phyloP scores from a whole-genome alignment of 202 grass and related monocot genomes.

The Tripidium arundinaceum region DNA sequence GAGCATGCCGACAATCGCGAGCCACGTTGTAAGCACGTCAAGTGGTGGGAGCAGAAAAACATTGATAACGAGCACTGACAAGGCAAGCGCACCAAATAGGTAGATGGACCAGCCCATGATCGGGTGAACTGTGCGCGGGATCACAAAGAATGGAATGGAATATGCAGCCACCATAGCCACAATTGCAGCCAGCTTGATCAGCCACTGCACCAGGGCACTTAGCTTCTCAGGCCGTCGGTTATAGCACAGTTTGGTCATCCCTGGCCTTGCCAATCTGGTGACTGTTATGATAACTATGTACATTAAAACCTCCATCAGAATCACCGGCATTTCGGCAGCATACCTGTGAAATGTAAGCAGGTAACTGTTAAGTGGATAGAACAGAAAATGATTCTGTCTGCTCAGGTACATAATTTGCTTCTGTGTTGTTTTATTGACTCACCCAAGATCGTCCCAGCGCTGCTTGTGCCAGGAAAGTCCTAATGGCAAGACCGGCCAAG shows the following conservation, averaged over 20 bases:
- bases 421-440: constrained; percentile 30
- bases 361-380: constrained; percentile 21
- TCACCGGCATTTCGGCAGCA: constrained; percentile 43
- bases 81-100: constrained; percentile 54
- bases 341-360: constrained; percentile 52
- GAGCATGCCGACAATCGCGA: constrained; percentile 53
- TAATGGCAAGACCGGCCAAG: constrained; percentile 87
- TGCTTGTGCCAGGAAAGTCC: constrained; percentile 87
- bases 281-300: constrained; percentile 55
- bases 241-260: constrained; percentile 66
- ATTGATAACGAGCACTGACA: constrained; percentile 56
- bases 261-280: constrained; percentile 59
- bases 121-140: constrained; percentile 79
- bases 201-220: constrained; percentile 44
- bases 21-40: constrained; percentile 59
- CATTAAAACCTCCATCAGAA: constrained; percentile 60
- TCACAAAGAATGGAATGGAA: constrained; percentile 76
- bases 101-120: constrained; percentile 89
- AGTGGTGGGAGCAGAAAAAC: constrained; percentile 62
- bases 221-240: constrained; percentile 66
- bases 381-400: background rate
- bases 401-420: constrained; percentile 9
- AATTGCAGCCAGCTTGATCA: constrained; percentile 59
- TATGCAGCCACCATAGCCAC: constrained; percentile 61
- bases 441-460: constrained; percentile 78